Evolutionary conservation across 352 stramenopile genomes (phyloP), one percentile per base, ranked within the genome.

Genomic region (Thraustochytrium sp.): DNA sequence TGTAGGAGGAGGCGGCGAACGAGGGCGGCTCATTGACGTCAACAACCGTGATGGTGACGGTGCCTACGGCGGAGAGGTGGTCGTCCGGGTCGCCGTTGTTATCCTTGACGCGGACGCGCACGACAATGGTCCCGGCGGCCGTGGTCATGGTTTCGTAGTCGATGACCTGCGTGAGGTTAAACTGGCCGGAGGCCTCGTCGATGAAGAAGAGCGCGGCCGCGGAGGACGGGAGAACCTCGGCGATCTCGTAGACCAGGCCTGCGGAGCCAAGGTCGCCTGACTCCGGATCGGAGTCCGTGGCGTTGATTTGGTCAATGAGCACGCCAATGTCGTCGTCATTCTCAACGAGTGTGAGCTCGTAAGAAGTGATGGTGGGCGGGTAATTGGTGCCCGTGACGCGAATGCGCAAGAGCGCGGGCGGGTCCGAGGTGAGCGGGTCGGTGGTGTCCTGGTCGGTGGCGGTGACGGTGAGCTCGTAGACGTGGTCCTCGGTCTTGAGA

Each of bases 131-230:
- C 5, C 74, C 74, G 40, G 31, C 44, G 8, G 29, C 4, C n/a
- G n/a, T 46, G 0, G 74, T 82, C 74, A 82, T 82, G 16, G 49
- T 76, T 34, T 82, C 74, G 37, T 61, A 82, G 42, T 82, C 74
- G 23, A 82, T 13, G 21, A 51, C 23, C 49, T 73, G 53, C 74
- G 26, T 29, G 3, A 76, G 40, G 37, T 36, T 44, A 1, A 82
- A 18, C 11, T 36, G 21, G 18, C 74, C 74, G 1, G 31, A 46
- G 1, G 31, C 21, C 4, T 51, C 13, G 26, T 82, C 31, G 3
- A 82, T 1, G 56, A 55, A 65, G 56, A 82, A 82, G 3, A 18
- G n/a, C 3, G 16, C n/a, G 5, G 36, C 40, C 16, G 74, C 51
- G 37, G 5, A 23, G 37, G 34, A 76, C 31, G 74, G 74, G 13